A percentile compares a stretch with the other conserved stretches of the same genome.
Conservation (phyloP, 202 grass and related monocot genomes). For the Zoysia matrella region DNA sequence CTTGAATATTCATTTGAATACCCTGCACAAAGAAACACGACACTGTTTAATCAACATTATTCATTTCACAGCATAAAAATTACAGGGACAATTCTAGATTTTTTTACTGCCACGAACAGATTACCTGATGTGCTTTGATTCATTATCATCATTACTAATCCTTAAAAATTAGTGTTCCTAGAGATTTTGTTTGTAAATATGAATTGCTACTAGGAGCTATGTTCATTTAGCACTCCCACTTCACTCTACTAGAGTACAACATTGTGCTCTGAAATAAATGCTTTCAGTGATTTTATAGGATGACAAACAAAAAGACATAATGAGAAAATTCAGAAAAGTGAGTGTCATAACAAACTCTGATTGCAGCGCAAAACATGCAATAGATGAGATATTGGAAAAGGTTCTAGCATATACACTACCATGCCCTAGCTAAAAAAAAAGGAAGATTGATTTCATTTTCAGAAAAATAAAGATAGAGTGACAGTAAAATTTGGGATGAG, state of each 20-base stretch:
- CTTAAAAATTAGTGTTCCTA: background rate
- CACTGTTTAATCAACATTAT: background rate
- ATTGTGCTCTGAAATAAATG: constrained; percentile 20
- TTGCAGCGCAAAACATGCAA: background rate
- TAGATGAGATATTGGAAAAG: constrained; percentile 16
- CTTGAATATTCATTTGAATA: constrained; percentile 99
- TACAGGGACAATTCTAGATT: constrained; percentile 11
- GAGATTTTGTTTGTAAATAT: constrained; percentile 22
- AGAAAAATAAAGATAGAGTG: constrained; percentile 9
- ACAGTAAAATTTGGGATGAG: background rate
- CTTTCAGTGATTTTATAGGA: constrained; percentile 6
- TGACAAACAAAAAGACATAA: constrained; percentile 26
- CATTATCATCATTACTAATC: constrained; percentile 14
- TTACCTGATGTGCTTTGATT: constrained; percentile 5
- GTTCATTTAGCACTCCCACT: background rate
- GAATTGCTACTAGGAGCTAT: constrained; percentile 2
- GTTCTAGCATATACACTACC: background rate
- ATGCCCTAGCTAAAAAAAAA: background rate
- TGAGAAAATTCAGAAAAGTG: background rate
- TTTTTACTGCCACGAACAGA: background rate
- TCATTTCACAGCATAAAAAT: constrained; percentile 14
- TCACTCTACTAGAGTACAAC: background rate
- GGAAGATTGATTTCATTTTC: background rate
- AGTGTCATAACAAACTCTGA: background rate
- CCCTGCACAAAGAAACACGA: constrained; percentile 57